Evolutionary conservation across 2,329 filamentous ascomycete genomes (phyloP).

Genomic region (Sporothrix pallida): DNA sequence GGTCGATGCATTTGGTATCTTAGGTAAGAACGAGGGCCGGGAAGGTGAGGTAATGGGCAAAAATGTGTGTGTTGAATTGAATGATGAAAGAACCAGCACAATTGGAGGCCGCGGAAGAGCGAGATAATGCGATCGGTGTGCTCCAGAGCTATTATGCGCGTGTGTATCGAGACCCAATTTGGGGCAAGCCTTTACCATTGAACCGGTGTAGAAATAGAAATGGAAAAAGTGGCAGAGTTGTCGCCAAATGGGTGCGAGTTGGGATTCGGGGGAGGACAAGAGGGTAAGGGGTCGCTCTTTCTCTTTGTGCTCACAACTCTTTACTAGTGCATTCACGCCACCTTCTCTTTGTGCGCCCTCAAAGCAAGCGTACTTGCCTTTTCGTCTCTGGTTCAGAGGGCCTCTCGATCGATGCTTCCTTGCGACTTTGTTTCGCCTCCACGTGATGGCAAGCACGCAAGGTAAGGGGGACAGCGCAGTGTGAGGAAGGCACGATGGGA

Average conservation of each 20-base stretch:
- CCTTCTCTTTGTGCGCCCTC: constrained; percentile 3
- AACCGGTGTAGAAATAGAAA: constrained; percentile 8
- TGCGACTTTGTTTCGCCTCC: neutral
- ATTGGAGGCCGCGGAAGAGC: neutral
- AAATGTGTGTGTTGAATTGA: neutral
- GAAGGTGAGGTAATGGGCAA: neutral
- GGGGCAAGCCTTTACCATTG: constrained; percentile 1
- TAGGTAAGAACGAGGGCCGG: neutral
- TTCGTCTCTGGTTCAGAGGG: neutral
- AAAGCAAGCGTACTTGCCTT: neutral
- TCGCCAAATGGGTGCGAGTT: neutral
- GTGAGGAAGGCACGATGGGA: neutral
- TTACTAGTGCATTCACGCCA: neutral
- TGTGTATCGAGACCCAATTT: constrained; percentile 9
- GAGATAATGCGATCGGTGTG: constrained; percentile 13
- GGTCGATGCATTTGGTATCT: neutral
- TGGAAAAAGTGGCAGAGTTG: neutral
- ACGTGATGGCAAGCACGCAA: constrained; percentile 16
- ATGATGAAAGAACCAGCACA: neutral
- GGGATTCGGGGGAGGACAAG: neutral
- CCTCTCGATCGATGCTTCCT: neutral
- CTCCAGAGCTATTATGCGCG: neutral
- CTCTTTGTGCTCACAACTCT: neutral
- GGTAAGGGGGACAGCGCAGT: neutral
- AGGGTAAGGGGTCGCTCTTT: neutral